Evolutionary conservation across 2,329 filamentous ascomycete species (phyloP), one percentile per base, ranked within the genome.

Genomic region (Lasiodiplodia gonubiensis): DNA sequence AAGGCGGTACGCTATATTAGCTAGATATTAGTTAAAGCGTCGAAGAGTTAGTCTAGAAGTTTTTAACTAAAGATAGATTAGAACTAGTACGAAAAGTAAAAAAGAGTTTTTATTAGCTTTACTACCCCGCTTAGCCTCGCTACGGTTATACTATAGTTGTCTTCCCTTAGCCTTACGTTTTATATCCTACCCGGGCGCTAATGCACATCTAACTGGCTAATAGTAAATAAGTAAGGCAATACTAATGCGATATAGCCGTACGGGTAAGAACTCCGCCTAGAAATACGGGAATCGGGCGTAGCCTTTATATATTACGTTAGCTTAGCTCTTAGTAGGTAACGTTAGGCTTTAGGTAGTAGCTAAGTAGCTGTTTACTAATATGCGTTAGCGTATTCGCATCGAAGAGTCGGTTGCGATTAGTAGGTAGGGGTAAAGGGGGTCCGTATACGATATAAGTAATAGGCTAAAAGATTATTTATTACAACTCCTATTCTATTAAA

Each of bases 1-100:
- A 16, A 71, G 68, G 18, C 33, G 67, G 55, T n/a, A 68, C 42
- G 68, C 25, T 68, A 71, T 71, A 16, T 39, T 48, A 35, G 25
- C 35, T 25, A 16, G 53, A 60, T 64, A 30, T 61, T 69, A 73
- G 69, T 54, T 16, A 64, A 51, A 60, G 54, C 4, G 30, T 57
- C 53, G 5, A 33, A 51, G 52, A 35, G 33, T 51, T 49, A 27
- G 59, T 18, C 59, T 2, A 23, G 4, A 64, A 6, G 12, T 60
- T 27, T 37, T 35, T 11, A 18, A 25, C n/a, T 4, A 18, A 39
- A 67, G 42, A 51, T 49, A 8, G 8, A 63, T 67, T 21, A 67
- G n/a, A 4, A 27, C 27, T 42, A 5, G 64, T 10, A 48, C 33
- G 25, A 11, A 54, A 57, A 33, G 27, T 11, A 37, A 66, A 16